Evolutionary conservation across 768 basidiomycete species (phyloP).

Genomic region (Trametopsis cervina): DNA sequence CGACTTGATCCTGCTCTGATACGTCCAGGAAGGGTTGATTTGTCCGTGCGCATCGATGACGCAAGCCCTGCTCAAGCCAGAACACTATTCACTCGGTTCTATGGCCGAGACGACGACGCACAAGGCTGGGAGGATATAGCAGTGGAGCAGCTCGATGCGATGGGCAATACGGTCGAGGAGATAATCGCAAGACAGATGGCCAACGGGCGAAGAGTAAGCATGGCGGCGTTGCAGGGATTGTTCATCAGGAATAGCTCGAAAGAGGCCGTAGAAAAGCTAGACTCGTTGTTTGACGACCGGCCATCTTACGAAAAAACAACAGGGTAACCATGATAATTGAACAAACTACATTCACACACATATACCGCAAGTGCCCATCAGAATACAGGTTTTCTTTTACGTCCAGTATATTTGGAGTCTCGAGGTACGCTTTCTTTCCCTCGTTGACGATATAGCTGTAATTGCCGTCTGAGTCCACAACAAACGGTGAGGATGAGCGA

Average conservation of each 20-base stretch:
- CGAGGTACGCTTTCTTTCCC: slow-evolving; percentile 81
- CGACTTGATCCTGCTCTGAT: slow-evolving; percentile 90
- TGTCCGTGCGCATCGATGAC: slow-evolving; percentile 79
- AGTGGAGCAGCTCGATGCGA: slow-evolving; percentile 32
- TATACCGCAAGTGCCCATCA: slow-evolving; percentile 27
- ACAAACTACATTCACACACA: slow-evolving; percentile 13
- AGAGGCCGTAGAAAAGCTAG: slow-evolving; percentile 37
- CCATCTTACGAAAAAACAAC: neutral
- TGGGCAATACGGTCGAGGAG: slow-evolving; percentile 47
- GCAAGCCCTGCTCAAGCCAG: slow-evolving; percentile 77
- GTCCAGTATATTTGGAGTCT: slow-evolving; percentile 89
- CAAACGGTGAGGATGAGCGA: neutral
- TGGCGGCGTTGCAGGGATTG: slow-evolving; percentile 93
- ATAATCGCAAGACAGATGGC: slow-evolving; percentile 48
- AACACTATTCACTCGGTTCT: slow-evolving; percentile 79
- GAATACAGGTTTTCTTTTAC: slow-evolving; percentile 77
- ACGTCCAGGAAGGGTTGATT: slow-evolving; percentile 91
- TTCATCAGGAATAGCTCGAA: slow-evolving; percentile 74
- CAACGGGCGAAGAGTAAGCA: slow-evolving; percentile 64
- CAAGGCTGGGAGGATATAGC: slow-evolving; percentile 25
- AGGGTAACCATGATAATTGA: slow-evolving; percentile 1
- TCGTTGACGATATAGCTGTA: slow-evolving; percentile 72
- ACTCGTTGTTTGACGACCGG: neutral
- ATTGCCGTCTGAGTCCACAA: slow-evolving; percentile 5
- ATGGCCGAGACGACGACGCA: slow-evolving; percentile 40